phyloP scores from a whole-genome alignment of 1,284 basidiomycete species.

The Neonothopanus nambi region DNA sequence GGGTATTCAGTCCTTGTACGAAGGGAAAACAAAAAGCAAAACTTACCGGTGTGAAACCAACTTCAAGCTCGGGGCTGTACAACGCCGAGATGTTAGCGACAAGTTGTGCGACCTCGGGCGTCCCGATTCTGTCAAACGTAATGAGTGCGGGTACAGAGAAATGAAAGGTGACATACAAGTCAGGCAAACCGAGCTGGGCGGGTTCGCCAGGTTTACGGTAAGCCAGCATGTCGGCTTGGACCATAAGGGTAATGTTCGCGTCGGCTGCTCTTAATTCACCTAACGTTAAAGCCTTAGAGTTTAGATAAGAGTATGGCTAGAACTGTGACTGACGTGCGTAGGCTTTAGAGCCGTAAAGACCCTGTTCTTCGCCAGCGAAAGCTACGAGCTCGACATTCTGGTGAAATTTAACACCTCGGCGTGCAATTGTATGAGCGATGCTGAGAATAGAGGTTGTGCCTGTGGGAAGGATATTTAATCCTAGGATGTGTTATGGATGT shows the following conservation, averaged over 20 bases:
- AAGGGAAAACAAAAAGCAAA: no score
- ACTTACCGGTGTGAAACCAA: conserved; percentile 70
- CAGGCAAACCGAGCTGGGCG: conserved; percentile 75
- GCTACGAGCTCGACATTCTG: conserved; percentile 69
- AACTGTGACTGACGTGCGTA: conserved; percentile 55
- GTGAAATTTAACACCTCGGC: conserved; percentile 61
- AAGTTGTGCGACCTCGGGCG: conserved; percentile 72
- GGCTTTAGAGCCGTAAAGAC: conserved; percentile 61
- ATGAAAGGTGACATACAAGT: conserved; percentile 39
- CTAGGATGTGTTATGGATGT: background rate
- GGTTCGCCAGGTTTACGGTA: conserved; percentile 77
- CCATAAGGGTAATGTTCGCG: conserved; percentile 76
- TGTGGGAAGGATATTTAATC: conserved; percentile 14
- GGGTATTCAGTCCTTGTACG: background rate
- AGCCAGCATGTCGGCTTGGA: conserved; percentile 89
- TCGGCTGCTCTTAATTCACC: conserved; percentile 54
- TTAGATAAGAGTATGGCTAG: background rate
- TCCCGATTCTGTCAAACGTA: conserved; percentile 61
- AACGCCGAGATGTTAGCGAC: conserved; percentile 71
- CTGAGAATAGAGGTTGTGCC: conserved; percentile 67
- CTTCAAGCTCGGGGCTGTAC: conserved; percentile 80
- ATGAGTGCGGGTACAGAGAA: background rate
- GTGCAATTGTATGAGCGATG: conserved; percentile 71
- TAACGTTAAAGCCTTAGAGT: conserved; percentile 26
- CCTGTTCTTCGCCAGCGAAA: conserved; percentile 77